Conservation (phyloP, 176 grass and related monocot species). For the Carex cristatella region DNA sequence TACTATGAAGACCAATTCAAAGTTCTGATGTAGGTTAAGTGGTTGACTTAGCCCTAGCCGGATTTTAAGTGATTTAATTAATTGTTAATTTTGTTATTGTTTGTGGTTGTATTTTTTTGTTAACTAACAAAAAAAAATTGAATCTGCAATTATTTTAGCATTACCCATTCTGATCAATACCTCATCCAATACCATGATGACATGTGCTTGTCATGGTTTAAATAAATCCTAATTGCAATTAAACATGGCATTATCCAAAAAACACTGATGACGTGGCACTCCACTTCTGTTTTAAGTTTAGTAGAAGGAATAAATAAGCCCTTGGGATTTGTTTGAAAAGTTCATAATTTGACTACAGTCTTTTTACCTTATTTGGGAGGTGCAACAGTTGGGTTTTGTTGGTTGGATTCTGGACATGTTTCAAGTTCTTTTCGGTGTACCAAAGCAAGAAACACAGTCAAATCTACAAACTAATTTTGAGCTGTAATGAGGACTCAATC, state of each 20-base stretch:
- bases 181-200: not conserved
- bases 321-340: not conserved
- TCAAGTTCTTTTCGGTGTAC: not conserved
- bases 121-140: not conserved
- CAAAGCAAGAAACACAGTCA: not conserved
- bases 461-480: not conserved
- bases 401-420: not conserved
- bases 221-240: not conserved
- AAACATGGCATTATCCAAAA: slow-evolving; percentile 1
- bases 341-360: not conserved
- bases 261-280: not conserved
- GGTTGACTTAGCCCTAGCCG: not conserved
- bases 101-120: not conserved
- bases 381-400: not conserved
- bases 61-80: not conserved
- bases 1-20: not conserved
- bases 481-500: not conserved
- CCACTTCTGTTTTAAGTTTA: not conserved
- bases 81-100: not conserved
- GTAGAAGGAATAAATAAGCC: not conserved
- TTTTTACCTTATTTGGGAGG: not conserved
- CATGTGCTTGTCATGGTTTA: not conserved
- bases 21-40: not conserved
- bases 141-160: not conserved
- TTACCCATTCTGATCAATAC: not conserved